Evolutionary conservation across 208 protist species (phyloP), one percentile per base, ranked within the genome.

Genomic region (Leishmania tropica): DNA sequence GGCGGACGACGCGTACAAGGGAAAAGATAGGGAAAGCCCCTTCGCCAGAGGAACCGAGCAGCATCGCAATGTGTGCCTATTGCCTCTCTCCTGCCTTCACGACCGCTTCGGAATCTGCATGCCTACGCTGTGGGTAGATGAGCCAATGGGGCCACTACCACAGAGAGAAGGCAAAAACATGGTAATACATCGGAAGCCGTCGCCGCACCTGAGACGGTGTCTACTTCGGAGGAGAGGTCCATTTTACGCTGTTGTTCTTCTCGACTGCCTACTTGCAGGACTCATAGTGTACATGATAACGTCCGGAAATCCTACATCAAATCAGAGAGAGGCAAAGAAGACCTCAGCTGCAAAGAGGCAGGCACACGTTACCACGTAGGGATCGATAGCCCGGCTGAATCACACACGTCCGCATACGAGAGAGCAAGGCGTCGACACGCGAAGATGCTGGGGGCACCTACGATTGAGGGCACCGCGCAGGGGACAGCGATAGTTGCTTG

Each of bases 401-500:
- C 40, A 28, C 42, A n/a, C 24, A 74, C 45, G 21, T 45, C 13
- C 28, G 37, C 70, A 53, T 35, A 19, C 19, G 31, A 21, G 21
- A 37, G 21, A 45, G 28, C 11, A 35, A 54, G 24, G n/a, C 11
- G 17, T 15, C 21, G 37, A 8, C 11, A 19, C 42, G 13, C 1
- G 11, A 74, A 2, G 15, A 19, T 2, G 11, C 37, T 21, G 10
- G 45, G 45, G 37, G 3, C 8, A 53, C 19, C 31, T 76, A 76
- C 73, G 35, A 62, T 21, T 47, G 73, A 1, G 53, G 53, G 3
- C 13, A 17, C 4, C 73, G 73, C 45, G 31, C 73, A 58, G 73
- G 73, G 47, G 51, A 62, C 15, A 78, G 75, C 19, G 53, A 65
- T 17, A 37, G 48, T 53, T 78, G 35, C 75, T 60, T 40, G 54